Evolutionary conservation across 2,329 filamentous ascomycete species (phyloP).

Genomic region (Fusarium agapanthi): DNA sequence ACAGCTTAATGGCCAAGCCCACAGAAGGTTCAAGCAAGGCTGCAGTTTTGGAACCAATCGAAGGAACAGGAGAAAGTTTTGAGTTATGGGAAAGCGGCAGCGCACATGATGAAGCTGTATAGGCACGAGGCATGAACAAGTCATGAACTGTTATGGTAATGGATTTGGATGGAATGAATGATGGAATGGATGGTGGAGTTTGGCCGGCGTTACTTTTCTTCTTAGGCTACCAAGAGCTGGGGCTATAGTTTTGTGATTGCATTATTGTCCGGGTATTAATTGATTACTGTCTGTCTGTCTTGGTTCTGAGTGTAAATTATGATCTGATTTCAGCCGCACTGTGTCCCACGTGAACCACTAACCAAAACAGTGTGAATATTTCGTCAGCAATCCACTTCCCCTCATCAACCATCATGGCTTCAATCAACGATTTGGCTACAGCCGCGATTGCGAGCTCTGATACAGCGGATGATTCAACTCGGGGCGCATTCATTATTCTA

Average conservation of each 20-base stretch:
- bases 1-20: conserved; percentile 49
- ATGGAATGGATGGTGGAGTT: conserved; percentile 10
- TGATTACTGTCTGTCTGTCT: background rate
- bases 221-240: conserved; percentile 44
- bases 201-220: conserved; percentile 25
- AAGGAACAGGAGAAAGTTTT: conserved; percentile 68
- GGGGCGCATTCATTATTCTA: conserved; percentile 80
- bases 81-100: conserved; percentile 78
- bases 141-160: conserved; percentile 4
- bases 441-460: conserved; percentile 54
- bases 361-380: conserved; percentile 30
- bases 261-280: conserved; percentile 8
- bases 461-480: background rate
- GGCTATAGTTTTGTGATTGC: conserved; percentile 31
- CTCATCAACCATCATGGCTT: conserved; percentile 49
- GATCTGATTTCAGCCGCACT: conserved; percentile 15
- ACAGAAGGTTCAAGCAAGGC: conserved; percentile 53
- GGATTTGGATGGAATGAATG: background rate
- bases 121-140: background rate
- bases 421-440: conserved; percentile 60
- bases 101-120: conserved; percentile 63
- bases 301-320: background rate
- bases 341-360: conserved; percentile 29
- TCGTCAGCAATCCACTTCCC: conserved; percentile 13
- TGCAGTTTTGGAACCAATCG: conserved; percentile 62